Conservation (phyloP, 768 basidiomycete genomes). For the Phaffia australis region DNA sequence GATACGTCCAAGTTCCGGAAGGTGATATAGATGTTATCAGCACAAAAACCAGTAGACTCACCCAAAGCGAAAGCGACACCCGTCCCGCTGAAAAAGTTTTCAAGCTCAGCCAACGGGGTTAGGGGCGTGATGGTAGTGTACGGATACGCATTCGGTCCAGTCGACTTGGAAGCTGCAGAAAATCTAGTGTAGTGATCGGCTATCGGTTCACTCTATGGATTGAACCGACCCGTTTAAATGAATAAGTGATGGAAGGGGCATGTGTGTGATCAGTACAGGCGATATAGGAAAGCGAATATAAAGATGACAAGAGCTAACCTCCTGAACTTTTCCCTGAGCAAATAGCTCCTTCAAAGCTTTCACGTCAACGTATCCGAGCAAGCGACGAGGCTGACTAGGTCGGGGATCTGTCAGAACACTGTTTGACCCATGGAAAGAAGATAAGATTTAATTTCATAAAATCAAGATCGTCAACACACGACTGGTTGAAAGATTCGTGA, state of each 20-base stretch:
- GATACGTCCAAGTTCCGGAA: background rate
- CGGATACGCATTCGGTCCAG: background rate
- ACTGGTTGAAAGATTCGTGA: no score
- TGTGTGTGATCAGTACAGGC: background rate
- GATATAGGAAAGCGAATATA: background rate
- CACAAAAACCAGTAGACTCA: background rate
- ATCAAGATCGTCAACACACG: background rate
- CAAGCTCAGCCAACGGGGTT: slow-evolving; percentile 13
- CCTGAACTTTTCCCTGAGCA: slow-evolving; percentile 10
- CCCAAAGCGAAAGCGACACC: slow-evolving; percentile 14
- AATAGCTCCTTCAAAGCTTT: slow-evolving; percentile 5
- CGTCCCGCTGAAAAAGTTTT: slow-evolving; percentile 9
- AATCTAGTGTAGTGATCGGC: slow-evolving; percentile 12
- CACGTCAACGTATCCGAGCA: slow-evolving; percentile 12
- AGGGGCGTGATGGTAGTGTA: slow-evolving; percentile 4
- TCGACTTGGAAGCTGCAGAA: background rate
- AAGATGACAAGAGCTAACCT: background rate
- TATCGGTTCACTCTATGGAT: background rate
- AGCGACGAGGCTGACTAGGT: background rate
- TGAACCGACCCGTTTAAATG: background rate
- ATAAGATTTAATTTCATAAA: background rate
- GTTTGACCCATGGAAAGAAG: background rate
- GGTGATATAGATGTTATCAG: background rate
- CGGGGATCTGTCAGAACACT: slow-evolving; percentile 1
- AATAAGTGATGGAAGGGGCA: no score